Base-by-base conservation (phyloP, 257 asterid species). In the Fraxinus cuspidata region DNA sequence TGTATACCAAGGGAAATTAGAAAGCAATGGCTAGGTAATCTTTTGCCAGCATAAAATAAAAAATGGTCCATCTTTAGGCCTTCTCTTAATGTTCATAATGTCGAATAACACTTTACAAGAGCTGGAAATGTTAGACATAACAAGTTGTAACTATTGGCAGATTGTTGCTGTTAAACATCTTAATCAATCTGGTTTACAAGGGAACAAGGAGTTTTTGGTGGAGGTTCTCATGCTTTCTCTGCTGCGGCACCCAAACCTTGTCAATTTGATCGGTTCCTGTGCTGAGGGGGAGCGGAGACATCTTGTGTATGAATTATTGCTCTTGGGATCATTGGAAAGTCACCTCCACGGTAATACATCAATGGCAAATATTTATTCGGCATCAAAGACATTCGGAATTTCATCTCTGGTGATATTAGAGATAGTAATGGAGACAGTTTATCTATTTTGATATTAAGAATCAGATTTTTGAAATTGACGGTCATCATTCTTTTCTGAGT, bases 241-340 rank as follows among this genome's bases (percentile, higher is more conserved):
- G 72, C 71, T 85, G 34, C 81, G 78, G 13, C 93, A 89, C 67
- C 87, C 87, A 29, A 87, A 89, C 81, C 85, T 89, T 19, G 89
- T 89, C 53, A 73, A 78, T 60, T 73, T 89, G 83, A 78, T 89
- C 23, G 93, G 89, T 74, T 85, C 72, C 68, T 87, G 91, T 66
- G 81, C 84, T 21, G 91, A 87, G 74, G 89, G 87, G 65, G 87
- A 83, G 11, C 88, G 79, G 23, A 86, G 91, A 70, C 88, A 85
- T 78, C 83, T 89, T 63, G 89, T 85, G 16, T 89, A 84, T 56
- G 92, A 89, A 68, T 82, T 77, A 77, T 79, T 89, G 87, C 84
- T 86, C 29, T 77, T 81, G 28, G 88, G 92, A 44, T 86, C 89
- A 28, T 70, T 89, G 75, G 90, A 85, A 70, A 65, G 72, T 76